A percentile compares a stretch with the other conserved stretches of the same genome.
These are phyloP conservation scores for Termitomyces sp. DNA, from an alignment of 768 basidiomycete species.

Conservation along the genomic window DNA sequence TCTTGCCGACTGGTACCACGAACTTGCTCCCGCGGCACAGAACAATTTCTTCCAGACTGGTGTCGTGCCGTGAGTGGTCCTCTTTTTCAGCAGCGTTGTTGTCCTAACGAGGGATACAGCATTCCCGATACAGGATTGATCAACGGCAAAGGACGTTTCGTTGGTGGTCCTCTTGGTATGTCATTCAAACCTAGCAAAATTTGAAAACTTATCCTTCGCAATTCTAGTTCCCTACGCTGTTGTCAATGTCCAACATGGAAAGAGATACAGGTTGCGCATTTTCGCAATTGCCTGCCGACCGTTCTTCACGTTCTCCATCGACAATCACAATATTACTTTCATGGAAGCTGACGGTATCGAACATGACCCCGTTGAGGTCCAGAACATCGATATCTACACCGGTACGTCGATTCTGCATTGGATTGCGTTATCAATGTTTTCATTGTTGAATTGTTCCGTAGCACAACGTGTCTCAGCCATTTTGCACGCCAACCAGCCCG, in stretches of 20 bases:
- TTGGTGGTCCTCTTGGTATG: conserved; percentile 34
- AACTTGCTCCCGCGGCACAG: conserved; percentile 34
- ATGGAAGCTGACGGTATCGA: conserved; percentile 40
- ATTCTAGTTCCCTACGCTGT: conserved; percentile 31
- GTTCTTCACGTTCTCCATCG: conserved; percentile 33
- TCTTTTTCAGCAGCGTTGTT: conserved; percentile 3
- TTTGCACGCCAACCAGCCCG: conserved; percentile 36
- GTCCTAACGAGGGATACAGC: conserved; percentile 6
- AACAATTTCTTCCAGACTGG: conserved; percentile 28
- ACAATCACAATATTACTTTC: conserved; percentile 31
- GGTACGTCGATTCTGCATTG: conserved; percentile 17
- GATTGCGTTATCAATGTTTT: neutral
- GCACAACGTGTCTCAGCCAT: conserved; percentile 35
- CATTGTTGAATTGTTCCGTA: neutral
- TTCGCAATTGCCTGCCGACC: conserved; percentile 45
- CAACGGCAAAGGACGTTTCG: conserved; percentile 40
- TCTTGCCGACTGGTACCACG: conserved; percentile 27
- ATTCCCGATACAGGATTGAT: conserved; percentile 40
- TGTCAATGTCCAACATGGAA: conserved; percentile 34
- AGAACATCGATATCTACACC: conserved; percentile 39
- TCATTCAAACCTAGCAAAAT: conserved; percentile 12
- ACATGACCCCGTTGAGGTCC: conserved; percentile 34
- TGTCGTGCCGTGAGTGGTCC: conserved; percentile 21
- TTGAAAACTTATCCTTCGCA: conserved; percentile 14
- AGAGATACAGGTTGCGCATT: conserved; percentile 50